Percentiles rank a stretch among this genome's conserved stretches.
phyloP scores from a whole-genome alignment of 2,329 filamentous ascomycete genomes.

The Cryphonectria naterciae region DNA sequence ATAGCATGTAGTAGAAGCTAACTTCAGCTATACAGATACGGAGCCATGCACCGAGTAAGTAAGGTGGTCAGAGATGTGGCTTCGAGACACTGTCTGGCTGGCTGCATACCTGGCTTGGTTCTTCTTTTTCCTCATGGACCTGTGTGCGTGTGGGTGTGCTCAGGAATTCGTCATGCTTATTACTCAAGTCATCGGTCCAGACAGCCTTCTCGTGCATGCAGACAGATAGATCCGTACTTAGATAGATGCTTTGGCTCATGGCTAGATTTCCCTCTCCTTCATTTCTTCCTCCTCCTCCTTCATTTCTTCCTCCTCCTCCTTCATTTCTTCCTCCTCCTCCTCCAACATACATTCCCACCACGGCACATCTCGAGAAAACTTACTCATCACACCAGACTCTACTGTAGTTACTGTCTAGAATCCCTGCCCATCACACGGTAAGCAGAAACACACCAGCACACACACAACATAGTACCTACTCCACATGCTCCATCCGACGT shows the following conservation, averaged over 20 bases:
- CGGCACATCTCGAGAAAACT: too few species aligned
- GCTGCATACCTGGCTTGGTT: not conserved
- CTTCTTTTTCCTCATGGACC: not conserved
- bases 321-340: not conserved
- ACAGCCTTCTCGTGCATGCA: not conserved
- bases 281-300: not conserved
- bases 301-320: not conserved
- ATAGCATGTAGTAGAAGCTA: too few species aligned
- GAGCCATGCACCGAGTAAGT: not conserved
- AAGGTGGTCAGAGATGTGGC: not conserved
- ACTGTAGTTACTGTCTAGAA: too few species aligned
- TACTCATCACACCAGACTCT: too few species aligned
- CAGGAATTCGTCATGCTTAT: not conserved
- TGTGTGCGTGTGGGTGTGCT: not conserved
- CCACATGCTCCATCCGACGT: conserved; percentile 17
- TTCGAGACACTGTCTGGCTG: conserved; percentile 7
- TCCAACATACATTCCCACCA: too few species aligned
- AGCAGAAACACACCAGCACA: not conserved
- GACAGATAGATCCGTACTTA: not conserved
- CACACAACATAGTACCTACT: not conserved
- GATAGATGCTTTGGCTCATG: not conserved
- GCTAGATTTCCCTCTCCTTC: not conserved
- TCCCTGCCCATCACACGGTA: not conserved
- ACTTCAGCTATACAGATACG: not conserved
- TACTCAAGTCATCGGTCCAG: not conserved